Conservation (phyloP, 257 asterid genomes). For the Capsicum pubescens region DNA sequence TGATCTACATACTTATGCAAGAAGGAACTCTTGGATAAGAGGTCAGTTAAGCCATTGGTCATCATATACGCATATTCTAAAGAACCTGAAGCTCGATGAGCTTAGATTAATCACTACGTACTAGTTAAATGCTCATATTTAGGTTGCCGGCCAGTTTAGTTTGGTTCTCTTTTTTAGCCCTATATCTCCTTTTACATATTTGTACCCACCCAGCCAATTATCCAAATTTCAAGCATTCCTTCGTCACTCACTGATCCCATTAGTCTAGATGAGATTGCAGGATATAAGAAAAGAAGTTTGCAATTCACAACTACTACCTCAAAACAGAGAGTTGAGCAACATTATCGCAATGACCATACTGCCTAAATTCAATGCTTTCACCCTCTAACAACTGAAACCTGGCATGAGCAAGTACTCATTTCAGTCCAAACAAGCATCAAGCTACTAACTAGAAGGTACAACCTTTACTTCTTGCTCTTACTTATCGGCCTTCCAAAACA, state of each 20-base stretch:
- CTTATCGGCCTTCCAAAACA: conserved; percentile 48
- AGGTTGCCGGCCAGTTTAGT: neutral
- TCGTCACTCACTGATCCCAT: neutral
- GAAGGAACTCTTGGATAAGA: neutral
- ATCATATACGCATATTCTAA: neutral
- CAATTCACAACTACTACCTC: conserved; percentile 39
- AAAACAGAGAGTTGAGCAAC: conserved; percentile 48
- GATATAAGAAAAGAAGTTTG: neutral
- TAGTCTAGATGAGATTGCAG: neutral
- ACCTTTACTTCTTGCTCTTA: conserved; percentile 24
- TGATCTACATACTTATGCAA: neutral
- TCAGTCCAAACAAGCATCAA: conserved; percentile 10
- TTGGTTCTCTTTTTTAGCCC: conserved; percentile 12
- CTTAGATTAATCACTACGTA: neutral
- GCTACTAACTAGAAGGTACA: neutral
- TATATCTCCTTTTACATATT: neutral
- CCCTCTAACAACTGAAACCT: conserved; percentile 47
- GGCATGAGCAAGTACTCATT: conserved; percentile 7
- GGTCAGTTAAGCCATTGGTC: neutral
- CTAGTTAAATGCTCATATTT: conserved; percentile 8
- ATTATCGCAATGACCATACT: conserved; percentile 46
- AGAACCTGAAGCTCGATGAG: neutral
- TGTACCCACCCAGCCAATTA: neutral
- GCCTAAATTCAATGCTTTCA: conserved; percentile 45
- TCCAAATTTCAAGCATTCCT: neutral